Conservation (phyloP, 108 stramenopile genomes). For the Nannochloropsis granulata region DNA sequence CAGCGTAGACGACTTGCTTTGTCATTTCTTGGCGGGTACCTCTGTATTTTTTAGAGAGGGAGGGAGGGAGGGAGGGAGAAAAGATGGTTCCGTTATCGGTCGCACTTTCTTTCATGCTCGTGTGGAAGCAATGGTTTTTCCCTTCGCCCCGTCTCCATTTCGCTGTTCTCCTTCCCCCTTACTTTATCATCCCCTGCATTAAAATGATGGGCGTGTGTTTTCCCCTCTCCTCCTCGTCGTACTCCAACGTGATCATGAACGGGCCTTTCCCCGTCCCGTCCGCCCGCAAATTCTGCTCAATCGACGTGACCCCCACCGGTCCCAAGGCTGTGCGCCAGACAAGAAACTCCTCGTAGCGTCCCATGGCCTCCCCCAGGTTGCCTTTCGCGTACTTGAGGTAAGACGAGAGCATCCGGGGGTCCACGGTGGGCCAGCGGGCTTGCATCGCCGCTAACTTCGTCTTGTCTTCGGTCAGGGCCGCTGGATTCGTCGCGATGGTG, state of each 20-base stretch:
- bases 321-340: not conserved
- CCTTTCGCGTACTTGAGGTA: not conserved
- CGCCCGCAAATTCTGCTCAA: not conserved
- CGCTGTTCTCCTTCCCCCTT: not conserved
- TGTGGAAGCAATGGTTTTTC: too few relatives aligned
- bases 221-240: not conserved
- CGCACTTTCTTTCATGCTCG: too few relatives aligned
- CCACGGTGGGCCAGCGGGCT: not conserved
- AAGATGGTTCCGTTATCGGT: too few relatives aligned
- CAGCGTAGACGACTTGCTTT: not conserved
- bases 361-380: not conserved
- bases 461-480: not conserved
- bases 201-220: not conserved
- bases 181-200: not conserved
- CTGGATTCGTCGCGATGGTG: not conserved
- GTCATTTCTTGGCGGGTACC: not conserved
- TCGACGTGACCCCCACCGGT: not conserved
- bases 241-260: not conserved
- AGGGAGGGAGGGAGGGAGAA: too few relatives aligned
- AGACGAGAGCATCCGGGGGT: not conserved
- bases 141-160: too few relatives aligned
- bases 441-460: not conserved
- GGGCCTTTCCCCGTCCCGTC: not conserved
- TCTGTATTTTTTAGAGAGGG: not conserved
- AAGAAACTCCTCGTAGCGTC: not conserved